Conservation (phyloP, 1,139 yeast species). For the Blastobotrys niveus region DNA sequence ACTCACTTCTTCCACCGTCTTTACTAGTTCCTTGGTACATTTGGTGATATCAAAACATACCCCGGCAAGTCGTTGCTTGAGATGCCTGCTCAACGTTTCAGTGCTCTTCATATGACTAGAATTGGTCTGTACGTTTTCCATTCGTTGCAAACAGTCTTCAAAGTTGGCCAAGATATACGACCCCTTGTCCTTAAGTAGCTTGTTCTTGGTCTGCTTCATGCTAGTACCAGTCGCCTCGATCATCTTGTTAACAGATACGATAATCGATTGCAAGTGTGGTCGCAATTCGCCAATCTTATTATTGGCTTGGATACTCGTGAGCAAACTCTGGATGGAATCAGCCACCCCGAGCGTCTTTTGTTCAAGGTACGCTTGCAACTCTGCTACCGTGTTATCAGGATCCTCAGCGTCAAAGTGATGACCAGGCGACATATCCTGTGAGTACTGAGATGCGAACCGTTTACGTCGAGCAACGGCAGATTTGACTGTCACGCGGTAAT, state of each 20-base stretch:
- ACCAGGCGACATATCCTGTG: conserved; percentile 5
- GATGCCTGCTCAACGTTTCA: conserved; percentile 73
- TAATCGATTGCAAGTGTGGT: conserved; percentile 66
- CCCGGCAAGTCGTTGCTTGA: conserved; percentile 90
- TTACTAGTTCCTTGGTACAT: conserved; percentile 90
- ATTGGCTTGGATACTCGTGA: conserved; percentile 44
- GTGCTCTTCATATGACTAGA: conserved; percentile 42
- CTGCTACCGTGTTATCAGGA: conserved; percentile 80
- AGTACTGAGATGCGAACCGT: conserved; percentile 6
- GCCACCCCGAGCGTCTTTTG: conserved; percentile 93
- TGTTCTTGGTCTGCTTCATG: conserved; percentile 80
- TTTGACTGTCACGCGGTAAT: conserved; percentile 1
- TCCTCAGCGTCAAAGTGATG: conserved; percentile 75
- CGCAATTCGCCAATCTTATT: conserved; percentile 72
- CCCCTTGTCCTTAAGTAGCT: conserved; percentile 78
- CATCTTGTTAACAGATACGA: conserved; percentile 76
- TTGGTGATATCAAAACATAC: conserved; percentile 94
- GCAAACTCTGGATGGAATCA: conserved; percentile 76
- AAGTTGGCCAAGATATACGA: conserved; percentile 82
- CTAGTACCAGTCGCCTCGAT: conserved; percentile 83
- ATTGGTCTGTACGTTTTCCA: conserved; percentile 36
- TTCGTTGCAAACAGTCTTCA: conserved; percentile 78
- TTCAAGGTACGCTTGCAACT: conserved; percentile 78
- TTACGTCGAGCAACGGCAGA: conserved; percentile 6
- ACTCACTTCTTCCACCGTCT: conserved; percentile 92